These are phyloP conservation scores for Sclerotinia borealis DNA, from an alignment of 2,329 filamentous ascomycete species.

Conservation along the genomic window DNA sequence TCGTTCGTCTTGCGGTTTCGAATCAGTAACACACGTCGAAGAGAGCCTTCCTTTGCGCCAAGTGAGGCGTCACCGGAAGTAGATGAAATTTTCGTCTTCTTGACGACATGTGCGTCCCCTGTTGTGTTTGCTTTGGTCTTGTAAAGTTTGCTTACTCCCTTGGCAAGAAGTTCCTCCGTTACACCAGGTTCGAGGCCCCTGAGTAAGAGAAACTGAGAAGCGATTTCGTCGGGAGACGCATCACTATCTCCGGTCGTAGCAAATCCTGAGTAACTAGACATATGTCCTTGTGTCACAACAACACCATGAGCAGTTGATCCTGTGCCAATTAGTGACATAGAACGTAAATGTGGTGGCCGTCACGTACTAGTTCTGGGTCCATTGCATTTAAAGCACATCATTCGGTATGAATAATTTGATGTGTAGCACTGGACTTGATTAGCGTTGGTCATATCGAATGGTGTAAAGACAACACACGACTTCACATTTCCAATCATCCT, in stretches of 20 bases:
- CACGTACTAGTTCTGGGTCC: constrained; percentile 44
- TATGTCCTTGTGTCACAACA: constrained; percentile 34
- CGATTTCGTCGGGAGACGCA: constrained; percentile 41
- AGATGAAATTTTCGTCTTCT: constrained; percentile 45
- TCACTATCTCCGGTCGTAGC: constrained; percentile 49
- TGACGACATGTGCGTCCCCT: constrained; percentile 31
- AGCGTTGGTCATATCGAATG: constrained; percentile 4
- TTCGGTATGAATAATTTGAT: constrained; percentile 50
- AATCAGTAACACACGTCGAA: constrained; percentile 71
- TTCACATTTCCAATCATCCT: constrained; percentile 52
- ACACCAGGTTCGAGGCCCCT: constrained; percentile 65
- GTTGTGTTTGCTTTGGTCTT: constrained; percentile 42
- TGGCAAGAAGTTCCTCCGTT: constrained; percentile 65
- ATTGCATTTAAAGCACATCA: constrained; percentile 54
- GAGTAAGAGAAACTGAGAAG: constrained; percentile 69
- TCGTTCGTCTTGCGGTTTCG: constrained; percentile 65
- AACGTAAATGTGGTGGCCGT: too few relatives aligned
- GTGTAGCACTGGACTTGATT: constrained; percentile 42
- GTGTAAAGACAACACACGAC: constrained; percentile 35
- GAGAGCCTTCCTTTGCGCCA: constrained; percentile 67
- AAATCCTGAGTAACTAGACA: constrained; percentile 37
- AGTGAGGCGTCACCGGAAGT: constrained; percentile 44
- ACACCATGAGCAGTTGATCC: constrained; percentile 32
- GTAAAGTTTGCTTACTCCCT: constrained; percentile 68
- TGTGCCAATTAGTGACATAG: constrained; percentile 25